A percentile compares a stretch with the other conserved stretches of the same genome.
Evolutionary conservation across 306 rosid genomes (phyloP).

Genomic region (Quercus wislizeni): DNA sequence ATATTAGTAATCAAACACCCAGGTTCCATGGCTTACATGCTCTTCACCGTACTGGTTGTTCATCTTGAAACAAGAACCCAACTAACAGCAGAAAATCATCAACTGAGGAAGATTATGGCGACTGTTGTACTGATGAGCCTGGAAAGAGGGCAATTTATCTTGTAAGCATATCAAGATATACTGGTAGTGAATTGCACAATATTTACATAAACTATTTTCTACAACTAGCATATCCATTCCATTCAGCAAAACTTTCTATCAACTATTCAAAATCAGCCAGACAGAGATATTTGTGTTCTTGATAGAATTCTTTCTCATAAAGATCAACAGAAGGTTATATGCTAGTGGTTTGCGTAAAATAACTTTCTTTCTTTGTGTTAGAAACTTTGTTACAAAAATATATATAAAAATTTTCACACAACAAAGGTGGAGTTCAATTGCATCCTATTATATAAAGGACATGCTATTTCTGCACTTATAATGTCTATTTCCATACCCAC

Average conservation of each 20-base stretch:
- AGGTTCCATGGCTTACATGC: slow-evolving; percentile 47
- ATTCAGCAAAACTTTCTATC: not conserved
- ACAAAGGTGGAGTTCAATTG: not conserved
- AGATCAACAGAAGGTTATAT: not conserved
- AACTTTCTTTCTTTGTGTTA: not conserved
- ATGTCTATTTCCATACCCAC: not conserved
- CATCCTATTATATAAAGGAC: not conserved
- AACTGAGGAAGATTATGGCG: slow-evolving; percentile 24
- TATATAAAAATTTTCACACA: not conserved
- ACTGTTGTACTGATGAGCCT: slow-evolving; percentile 37
- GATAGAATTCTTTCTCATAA: not conserved
- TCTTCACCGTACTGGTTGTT: slow-evolving; percentile 53
- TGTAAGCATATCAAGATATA: slow-evolving; percentile 15
- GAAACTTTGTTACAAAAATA: not conserved
- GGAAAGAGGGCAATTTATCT: slow-evolving; percentile 32
- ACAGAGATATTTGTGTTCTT: not conserved
- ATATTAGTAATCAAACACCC: slow-evolving; percentile 18
- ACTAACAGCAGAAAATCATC: slow-evolving; percentile 46
- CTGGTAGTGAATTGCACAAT: not conserved
- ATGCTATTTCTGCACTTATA: not conserved
- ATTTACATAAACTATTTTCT: not conserved
- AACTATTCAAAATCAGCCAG: not conserved
- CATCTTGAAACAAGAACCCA: slow-evolving; percentile 47
- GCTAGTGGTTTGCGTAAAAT: not conserved
- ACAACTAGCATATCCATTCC: not conserved